A percentile compares a stretch with the other conserved stretches of the same genome.
These are phyloP conservation scores for Pholiota microspora DNA, from an alignment of 768 basidiomycete species.

Conservation along the genomic window DNA sequence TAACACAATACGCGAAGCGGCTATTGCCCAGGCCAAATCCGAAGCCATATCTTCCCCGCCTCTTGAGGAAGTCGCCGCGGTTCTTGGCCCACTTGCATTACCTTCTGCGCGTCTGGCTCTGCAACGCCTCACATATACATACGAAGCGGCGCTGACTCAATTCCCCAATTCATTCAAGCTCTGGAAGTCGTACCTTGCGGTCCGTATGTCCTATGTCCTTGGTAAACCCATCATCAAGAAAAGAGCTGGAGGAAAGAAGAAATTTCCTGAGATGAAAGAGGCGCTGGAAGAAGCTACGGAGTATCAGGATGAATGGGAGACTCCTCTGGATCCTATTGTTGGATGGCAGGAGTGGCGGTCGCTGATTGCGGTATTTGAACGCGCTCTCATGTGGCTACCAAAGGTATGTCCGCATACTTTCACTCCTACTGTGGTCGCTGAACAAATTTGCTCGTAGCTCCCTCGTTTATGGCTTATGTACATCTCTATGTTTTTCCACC, in stretches of 20 bases:
- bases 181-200: constrained; percentile 90
- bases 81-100: constrained; percentile 81
- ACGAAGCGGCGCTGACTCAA: constrained; percentile 85
- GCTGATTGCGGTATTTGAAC: constrained; percentile 85
- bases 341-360: constrained; percentile 97
- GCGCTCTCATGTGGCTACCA: constrained; percentile 93
- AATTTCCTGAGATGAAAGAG: constrained; percentile 88
- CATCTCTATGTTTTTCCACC: constrained; percentile 85
- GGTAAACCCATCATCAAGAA: constrained; percentile 73
- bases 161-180: constrained; percentile 92
- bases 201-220: constrained; percentile 83
- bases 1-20: constrained; percentile 66
- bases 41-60: constrained; percentile 40
- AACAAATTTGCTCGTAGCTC: constrained; percentile 54
- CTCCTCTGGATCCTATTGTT: constrained; percentile 81
- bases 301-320: constrained; percentile 82
- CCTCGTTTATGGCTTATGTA: constrained; percentile 96
- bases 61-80: constrained; percentile 45
- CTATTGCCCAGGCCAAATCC: constrained; percentile 52
- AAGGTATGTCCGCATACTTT: constrained; percentile 52
- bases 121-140: constrained; percentile 87
- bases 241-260: constrained; percentile 85
- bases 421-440: constrained; percentile 6
- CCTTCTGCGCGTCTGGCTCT: constrained; percentile 71
- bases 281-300: constrained; percentile 83